Percentiles rank a stretch among this genome's conserved stretches.
phyloP scores from a whole-genome alignment of 257 asterid genomes.

The Solanum dulcamara region DNA sequence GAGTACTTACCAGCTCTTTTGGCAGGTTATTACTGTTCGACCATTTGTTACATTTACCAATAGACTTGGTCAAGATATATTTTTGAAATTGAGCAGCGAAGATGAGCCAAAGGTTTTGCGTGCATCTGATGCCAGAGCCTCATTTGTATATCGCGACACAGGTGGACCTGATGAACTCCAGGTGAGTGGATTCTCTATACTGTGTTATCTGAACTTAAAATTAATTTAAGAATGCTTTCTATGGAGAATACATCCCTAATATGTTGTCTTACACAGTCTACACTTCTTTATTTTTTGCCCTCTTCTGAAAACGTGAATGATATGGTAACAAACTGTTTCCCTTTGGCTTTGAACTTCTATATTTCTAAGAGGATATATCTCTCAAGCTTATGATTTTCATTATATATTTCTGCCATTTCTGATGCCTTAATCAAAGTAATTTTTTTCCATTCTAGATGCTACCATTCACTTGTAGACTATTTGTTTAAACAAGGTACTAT shows the following conservation, averaged over 20 bases:
- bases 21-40: conserved; percentile 73
- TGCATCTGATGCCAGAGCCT: conserved; percentile 68
- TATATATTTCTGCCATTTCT: background rate
- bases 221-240: background rate
- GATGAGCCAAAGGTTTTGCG: conserved; percentile 76
- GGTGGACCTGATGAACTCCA: conserved; percentile 65
- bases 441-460: background rate
- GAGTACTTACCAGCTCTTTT: conserved; percentile 17
- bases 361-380: background rate
- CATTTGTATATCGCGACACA: conserved; percentile 46
- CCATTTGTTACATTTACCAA: conserved; percentile 91
- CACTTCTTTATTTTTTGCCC: background rate
- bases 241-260: background rate
- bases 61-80: conserved; percentile 72
- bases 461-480: background rate
- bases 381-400: background rate
- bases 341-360: background rate
- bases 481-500: background rate
- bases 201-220: background rate
- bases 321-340: background rate
- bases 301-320: background rate
- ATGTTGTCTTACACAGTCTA: background rate
- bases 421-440: background rate
- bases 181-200: conserved; percentile 22
- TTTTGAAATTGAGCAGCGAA: conserved; percentile 62